Evolutionary conservation across 495 filamentous ascomycete genomes (phyloP), one percentile per base, ranked within the genome.

Genomic region (Talaromyces proteolyticus): DNA sequence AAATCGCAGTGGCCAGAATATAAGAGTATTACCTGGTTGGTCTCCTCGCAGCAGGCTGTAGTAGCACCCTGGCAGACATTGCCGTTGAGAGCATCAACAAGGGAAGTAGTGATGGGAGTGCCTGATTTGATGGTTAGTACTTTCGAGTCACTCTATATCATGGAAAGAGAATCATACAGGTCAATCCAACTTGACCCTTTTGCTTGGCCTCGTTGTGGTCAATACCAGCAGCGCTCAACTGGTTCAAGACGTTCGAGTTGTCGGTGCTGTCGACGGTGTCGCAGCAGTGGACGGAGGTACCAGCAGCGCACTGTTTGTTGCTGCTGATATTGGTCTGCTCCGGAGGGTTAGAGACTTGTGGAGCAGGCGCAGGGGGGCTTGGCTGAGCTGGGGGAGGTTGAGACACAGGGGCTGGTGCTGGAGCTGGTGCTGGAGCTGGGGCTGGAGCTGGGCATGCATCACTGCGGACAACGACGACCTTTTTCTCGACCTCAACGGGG

Each of bases 221-320:
- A 41, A 49, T n/a, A 23, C 47, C 47, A 20, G 47, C 47, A 18
- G 47, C 36, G 19, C 6, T 25, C 19, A 49, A 19, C 37, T 39
- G 34, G 22, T 49, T 49, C 47, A 49, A 41, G 22, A 49, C 47
- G 24, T 49, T 49, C n/a, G 47, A 49, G 36, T 49, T 49, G 47
- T 49, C 47, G 3, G 47, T 49, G 47, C 47, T 49, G 47, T 49
- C 47, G 25, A 49, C 47, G 25, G 47, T 49, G 36, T 49, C 22
- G 24, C 47, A 49, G 47, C 47, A 49, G 37, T 49, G 47, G 24
- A 49, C 47, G 10, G 47, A 23, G 12, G 47, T 49, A 10, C 22
- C 22, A 26, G 47, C 47, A 3, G 36, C 16, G 47, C 47, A 49
- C 24, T 49, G 47, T 22, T 49, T 39, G 47, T 49, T 49, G 44